Evolutionary conservation across 345 rosid species (phyloP).

Genomic region (Citrus reticulata): DNA sequence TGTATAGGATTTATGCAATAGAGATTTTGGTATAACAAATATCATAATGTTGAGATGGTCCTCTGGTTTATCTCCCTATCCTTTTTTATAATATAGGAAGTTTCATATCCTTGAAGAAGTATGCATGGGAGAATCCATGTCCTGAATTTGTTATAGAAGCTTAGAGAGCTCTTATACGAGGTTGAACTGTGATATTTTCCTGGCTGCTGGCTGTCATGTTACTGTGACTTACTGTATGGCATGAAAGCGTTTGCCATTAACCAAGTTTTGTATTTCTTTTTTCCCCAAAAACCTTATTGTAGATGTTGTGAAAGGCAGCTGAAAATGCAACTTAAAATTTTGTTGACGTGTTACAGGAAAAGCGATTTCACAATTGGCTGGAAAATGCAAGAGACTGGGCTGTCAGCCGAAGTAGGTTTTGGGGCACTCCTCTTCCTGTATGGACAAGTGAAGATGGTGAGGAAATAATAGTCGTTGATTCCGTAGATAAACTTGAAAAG

Average conservation of each 20-base stretch:
- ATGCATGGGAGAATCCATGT: background rate
- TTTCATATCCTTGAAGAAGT: background rate
- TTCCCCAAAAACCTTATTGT: background rate
- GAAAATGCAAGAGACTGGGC: constrained; percentile 99
- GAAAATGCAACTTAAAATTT: background rate
- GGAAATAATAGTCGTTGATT: constrained; percentile 77
- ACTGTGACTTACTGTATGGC: background rate
- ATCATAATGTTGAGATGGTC: background rate
- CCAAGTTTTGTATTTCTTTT: background rate
- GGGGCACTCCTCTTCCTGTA: constrained; percentile 98
- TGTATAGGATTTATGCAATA: background rate
- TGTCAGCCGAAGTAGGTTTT: constrained; percentile 91
- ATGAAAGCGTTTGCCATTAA: background rate
- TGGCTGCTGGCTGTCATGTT: background rate
- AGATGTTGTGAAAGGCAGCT: background rate
- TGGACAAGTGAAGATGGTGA: constrained; percentile 91
- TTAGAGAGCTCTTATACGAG: background rate
- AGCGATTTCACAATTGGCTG: constrained; percentile 98
- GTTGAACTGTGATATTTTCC: background rate
- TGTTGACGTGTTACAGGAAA: constrained; percentile 50
- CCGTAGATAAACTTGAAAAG: constrained; percentile 77
- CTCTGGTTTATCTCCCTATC: background rate
- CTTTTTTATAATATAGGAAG: background rate
- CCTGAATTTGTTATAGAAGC: background rate
- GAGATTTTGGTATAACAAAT: background rate